Evolutionary conservation across 805 yeast genomes (phyloP).

Genomic region (Saccharomyces kudriavzevii): DNA sequence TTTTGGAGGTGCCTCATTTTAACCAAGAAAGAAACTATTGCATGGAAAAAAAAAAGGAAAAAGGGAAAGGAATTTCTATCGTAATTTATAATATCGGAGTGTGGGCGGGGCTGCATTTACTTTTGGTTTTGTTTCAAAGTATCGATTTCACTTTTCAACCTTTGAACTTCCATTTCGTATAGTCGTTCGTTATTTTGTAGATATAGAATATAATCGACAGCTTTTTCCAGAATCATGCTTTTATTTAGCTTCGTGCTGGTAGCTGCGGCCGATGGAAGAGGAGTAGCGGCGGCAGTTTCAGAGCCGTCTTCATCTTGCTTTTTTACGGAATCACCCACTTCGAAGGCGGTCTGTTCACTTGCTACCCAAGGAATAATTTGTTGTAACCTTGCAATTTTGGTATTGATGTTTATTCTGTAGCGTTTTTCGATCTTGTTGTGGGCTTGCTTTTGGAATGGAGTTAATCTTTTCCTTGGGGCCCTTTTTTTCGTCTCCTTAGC

Average conservation of each 20-base stretch:
- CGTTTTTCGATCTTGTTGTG: conserved; percentile 66
- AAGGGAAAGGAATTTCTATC: not conserved
- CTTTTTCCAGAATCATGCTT: conserved; percentile 59
- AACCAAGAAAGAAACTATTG: not conserved
- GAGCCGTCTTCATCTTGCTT: conserved; percentile 5
- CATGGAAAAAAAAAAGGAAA: not conserved
- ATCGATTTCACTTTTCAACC: conserved; percentile 29
- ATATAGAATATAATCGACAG: conserved; percentile 50
- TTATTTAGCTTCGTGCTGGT: conserved; percentile 44
- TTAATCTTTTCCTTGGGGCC: conserved; percentile 47
- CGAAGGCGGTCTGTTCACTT: conserved; percentile 54
- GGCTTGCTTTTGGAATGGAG: conserved; percentile 56
- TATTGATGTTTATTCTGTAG: conserved; percentile 62
- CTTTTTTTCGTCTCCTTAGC: conserved; percentile 3
- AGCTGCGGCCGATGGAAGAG: not conserved
- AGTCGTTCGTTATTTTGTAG: conserved; percentile 43
- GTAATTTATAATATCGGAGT: not conserved
- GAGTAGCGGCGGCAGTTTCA: not conserved
- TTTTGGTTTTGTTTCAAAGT: conserved; percentile 10
- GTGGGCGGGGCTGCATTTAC: not conserved
- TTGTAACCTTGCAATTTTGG: conserved; percentile 60
- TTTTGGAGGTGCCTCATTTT: not conserved
- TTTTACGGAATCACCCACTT: conserved; percentile 23
- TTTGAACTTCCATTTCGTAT: conserved; percentile 28
- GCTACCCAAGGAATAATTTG: conserved; percentile 61